These are phyloP conservation scores for Calonectria montana DNA, from an alignment of 2,329 filamentous ascomycete species.

Conservation along the genomic window DNA sequence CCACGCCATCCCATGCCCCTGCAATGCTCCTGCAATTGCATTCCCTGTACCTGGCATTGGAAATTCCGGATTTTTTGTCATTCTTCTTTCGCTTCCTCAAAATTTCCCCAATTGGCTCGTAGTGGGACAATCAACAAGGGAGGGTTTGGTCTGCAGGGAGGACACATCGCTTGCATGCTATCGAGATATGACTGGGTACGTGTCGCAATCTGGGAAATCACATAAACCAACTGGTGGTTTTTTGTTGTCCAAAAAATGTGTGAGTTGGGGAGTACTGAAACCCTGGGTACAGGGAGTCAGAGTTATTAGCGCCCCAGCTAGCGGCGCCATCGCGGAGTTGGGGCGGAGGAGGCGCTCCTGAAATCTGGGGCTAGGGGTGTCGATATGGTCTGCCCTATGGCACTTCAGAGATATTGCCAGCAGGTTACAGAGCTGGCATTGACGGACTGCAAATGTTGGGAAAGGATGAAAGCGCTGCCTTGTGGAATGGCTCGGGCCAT, in stretches of 20 bases:
- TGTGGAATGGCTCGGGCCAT: neutral
- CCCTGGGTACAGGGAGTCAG: conserved; percentile 20
- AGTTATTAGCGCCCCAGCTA: conserved; percentile 24
- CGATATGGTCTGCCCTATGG: conserved; percentile 24
- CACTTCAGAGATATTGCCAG: neutral
- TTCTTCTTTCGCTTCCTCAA: conserved; percentile 17
- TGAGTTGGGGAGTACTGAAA: conserved; percentile 29
- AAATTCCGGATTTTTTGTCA: conserved; percentile 4
- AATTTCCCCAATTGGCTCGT: conserved; percentile 19
- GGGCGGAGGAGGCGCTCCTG: conserved; percentile 38
- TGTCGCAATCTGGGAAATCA: conserved; percentile 1
- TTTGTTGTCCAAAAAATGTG: conserved; percentile 13
- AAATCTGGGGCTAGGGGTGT: conserved; percentile 42
- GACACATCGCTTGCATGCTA: neutral
- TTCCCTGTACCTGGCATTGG: conserved; percentile 13
- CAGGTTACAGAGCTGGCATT: neutral
- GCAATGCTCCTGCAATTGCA: conserved; percentile 28
- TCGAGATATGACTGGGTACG: neutral
- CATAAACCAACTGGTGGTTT: conserved; percentile 2
- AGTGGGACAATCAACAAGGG: neutral
- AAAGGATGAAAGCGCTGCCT: neutral
- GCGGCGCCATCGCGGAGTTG: conserved; percentile 19
- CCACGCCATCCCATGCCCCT: conserved; percentile 23
- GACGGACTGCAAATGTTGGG: neutral
- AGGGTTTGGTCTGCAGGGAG: neutral